A percentile compares a stretch with the other conserved stretches of the same genome.
Evolutionary conservation across 2,329 filamentous ascomycete species (phyloP).

Genomic region (Dactylellina sp.): DNA sequence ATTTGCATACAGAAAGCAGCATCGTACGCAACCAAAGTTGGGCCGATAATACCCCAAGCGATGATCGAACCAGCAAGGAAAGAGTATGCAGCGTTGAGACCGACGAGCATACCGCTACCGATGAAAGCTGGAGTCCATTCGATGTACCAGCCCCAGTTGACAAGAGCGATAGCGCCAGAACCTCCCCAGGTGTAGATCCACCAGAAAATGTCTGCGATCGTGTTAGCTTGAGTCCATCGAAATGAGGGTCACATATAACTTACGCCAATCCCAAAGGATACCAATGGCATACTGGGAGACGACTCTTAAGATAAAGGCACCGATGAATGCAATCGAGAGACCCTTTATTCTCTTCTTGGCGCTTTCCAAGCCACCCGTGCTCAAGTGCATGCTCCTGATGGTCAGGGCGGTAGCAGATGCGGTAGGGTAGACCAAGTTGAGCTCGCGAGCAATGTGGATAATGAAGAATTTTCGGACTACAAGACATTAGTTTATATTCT

Average conservation of each 20-base stretch:
- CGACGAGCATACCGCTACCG: conserved; percentile 71
- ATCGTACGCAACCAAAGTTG: conserved; percentile 57
- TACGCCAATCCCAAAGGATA: conserved; percentile 71
- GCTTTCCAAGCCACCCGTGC: conserved; percentile 63
- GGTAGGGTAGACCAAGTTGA: conserved; percentile 72
- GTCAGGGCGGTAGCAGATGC: conserved; percentile 72
- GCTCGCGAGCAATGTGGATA: conserved; percentile 73
- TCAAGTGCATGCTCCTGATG: conserved; percentile 73
- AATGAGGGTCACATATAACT: conserved; percentile 58
- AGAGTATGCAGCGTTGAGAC: conserved; percentile 71
- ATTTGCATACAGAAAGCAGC: conserved; percentile 45
- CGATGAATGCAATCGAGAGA: conserved; percentile 67
- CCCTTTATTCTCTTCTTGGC: conserved; percentile 72
- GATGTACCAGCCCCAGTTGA: conserved; percentile 74
- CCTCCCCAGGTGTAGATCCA: conserved; percentile 71
- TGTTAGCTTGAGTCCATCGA: conserved; percentile 57
- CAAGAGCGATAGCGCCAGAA: conserved; percentile 68
- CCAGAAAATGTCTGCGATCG: conserved; percentile 61
- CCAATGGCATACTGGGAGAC: conserved; percentile 72
- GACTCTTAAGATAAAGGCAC: conserved; percentile 69
- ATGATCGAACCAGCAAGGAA: conserved; percentile 71
- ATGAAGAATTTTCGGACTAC: conserved; percentile 75
- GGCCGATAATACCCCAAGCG: conserved; percentile 70
- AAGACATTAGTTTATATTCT: conserved; percentile 18
- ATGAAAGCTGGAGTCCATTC: conserved; percentile 73